phyloP scores from a whole-genome alignment of 2,329 filamentous ascomycete genomes.

The Macrophomina tecta region DNA sequence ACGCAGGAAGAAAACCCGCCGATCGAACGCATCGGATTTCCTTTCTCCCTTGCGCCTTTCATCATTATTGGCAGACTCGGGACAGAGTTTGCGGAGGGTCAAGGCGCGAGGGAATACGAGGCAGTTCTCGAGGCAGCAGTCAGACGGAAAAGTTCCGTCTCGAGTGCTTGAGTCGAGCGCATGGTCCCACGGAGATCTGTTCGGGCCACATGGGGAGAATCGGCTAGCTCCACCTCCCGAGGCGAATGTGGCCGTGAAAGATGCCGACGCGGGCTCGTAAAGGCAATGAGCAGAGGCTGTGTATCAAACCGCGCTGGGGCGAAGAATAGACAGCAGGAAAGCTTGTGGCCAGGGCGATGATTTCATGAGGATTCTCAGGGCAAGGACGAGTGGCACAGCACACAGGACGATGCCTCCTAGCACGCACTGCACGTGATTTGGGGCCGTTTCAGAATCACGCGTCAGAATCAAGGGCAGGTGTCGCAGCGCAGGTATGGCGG shows the following conservation, averaged over 20 bases:
- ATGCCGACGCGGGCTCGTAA: background rate
- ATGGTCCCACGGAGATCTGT: conserved; percentile 20
- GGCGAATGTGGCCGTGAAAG: conserved; percentile 14
- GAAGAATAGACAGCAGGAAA: background rate
- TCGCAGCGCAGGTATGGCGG: conserved; percentile 25
- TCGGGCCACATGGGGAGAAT: conserved; percentile 10
- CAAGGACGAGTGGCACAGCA: background rate
- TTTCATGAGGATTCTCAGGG: background rate
- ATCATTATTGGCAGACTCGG: background rate
- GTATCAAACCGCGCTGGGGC: conserved; percentile 3
- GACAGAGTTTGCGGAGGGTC: background rate
- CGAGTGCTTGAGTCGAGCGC: conserved; percentile 11
- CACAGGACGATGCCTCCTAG: background rate
- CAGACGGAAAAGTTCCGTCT: background rate
- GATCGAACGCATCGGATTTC: background rate
- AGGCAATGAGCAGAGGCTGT: background rate
- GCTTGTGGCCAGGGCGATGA: background rate
- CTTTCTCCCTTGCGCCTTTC: too few species aligned
- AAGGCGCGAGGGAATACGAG: conserved; percentile 12
- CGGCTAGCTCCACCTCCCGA: conserved; percentile 13
- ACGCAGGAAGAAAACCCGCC: background rate
- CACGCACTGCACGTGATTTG: background rate
- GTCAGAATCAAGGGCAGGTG: conserved; percentile 6
- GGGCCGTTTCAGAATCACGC: conserved; percentile 14
- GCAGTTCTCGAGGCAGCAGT: background rate